Evolutionary conservation across 2,329 filamentous ascomycete species (phyloP).

Genomic region (Conoideocrella luteorostrata): DNA sequence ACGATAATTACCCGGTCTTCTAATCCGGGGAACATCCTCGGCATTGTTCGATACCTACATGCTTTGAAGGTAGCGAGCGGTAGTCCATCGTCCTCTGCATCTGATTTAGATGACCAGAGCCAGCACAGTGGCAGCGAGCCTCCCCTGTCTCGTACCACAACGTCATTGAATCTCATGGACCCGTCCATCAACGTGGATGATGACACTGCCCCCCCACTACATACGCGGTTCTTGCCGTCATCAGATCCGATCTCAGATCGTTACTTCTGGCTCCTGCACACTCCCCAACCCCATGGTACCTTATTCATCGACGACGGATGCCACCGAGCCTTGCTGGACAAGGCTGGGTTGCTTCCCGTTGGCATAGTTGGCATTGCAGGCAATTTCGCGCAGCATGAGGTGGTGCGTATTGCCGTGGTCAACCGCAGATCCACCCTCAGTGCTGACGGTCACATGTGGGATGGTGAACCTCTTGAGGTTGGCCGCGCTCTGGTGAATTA

Average conservation of each 20-base stretch:
- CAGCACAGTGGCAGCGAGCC: constrained; percentile 9
- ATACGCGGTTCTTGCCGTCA: constrained; percentile 89
- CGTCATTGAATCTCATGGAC: constrained; percentile 32
- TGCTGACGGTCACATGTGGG: constrained; percentile 40
- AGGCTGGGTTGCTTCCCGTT: constrained; percentile 81
- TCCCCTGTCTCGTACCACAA: constrained; percentile 32
- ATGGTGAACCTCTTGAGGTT: constrained; percentile 60
- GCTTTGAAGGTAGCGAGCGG: constrained; percentile 12
- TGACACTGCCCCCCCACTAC: constrained; percentile 47
- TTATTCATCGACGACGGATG: constrained; percentile 92
- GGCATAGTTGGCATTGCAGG: constrained; percentile 90
- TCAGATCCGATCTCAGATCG: constrained; percentile 81
- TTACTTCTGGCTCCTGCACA: constrained; percentile 96
- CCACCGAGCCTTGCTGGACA: constrained; percentile 69
- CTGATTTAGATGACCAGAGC: constrained; percentile 16
- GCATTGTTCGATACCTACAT: constrained; percentile 79
- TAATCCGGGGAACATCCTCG: constrained; percentile 85
- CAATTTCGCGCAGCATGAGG: constrained; percentile 84
- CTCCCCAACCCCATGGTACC: constrained; percentile 81
- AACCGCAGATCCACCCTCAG: constrained; percentile 43
- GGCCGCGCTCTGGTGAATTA: constrained; percentile 91
- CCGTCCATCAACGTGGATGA: constrained; percentile 17
- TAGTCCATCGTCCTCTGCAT: constrained; percentile 5
- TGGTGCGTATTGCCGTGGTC: constrained; percentile 79
- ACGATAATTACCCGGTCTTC: constrained; percentile 92